Evolutionary conservation across 2,329 filamentous ascomycete species (phyloP), one percentile per base, ranked within the genome.

Genomic region (Fusarium ramigenum): DNA sequence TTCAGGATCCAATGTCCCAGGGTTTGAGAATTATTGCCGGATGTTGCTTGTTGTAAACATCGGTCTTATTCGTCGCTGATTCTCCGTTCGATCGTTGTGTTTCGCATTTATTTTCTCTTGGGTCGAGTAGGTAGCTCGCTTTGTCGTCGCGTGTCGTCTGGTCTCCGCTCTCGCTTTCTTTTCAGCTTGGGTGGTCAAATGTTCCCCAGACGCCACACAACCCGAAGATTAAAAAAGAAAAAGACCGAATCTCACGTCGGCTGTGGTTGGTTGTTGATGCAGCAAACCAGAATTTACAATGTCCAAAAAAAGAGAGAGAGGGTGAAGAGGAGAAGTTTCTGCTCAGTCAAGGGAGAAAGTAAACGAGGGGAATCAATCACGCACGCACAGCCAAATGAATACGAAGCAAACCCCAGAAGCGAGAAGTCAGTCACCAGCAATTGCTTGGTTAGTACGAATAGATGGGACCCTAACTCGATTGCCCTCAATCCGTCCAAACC

Each of bases 361-460:
- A 61, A 61, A 65, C 59, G 63, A 73, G 47, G 66, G 61, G 57
- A 60, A 54, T 68, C 62, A 57, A 63, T 69, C 28, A 54, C 54
- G 54, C 28, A 54, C 49, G 49, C 59, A 61, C 53, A 61, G 63
- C 57, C 66, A 63, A 62, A 66, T 73, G 71, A 58, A 73, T 61
- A 74, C 71, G 71, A 74, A 73, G 71, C 68, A 68, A 72, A 72
- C 71, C 71, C 66, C 63, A 73, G 71, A 72, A 74, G 70, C 70
- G 70, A 73, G 57, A 47, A 46, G 59, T 46, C 66, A 64, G 66
- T 49, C 62, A 64, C 49, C 70, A 73, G 44, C 71, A 66, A 50
- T 44, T 69, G 58, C 52, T 63, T 64, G 39, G 44, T 37, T 43
- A 57, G 59, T 60, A 58, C 40, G 54, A 36, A 47, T 63, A 54